phyloP scores from a whole-genome alignment of 2,329 filamentous ascomycete genomes.

The Aspergillus oerlinghausenensis region DNA sequence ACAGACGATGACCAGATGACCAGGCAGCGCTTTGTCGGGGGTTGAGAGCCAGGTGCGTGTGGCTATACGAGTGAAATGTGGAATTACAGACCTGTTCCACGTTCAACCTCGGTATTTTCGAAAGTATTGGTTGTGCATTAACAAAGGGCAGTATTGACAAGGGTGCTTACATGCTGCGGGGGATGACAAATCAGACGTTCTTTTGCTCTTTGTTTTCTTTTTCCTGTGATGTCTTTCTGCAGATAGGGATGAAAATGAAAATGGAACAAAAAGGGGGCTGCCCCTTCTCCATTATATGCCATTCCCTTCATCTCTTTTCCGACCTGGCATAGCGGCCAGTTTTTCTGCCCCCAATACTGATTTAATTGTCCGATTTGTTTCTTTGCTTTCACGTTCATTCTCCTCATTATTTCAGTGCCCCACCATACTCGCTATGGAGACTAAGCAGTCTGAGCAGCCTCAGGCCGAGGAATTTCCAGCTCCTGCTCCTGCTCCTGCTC shows the following conservation, averaged over 20 bases:
- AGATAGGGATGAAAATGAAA: neutral
- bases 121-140: no score
- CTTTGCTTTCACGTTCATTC: neutral
- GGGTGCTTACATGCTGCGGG: no score
- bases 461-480: neutral
- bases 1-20: constrained; percentile 10
- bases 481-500: neutral
- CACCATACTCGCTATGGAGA: neutral
- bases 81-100: no score
- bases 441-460: neutral
- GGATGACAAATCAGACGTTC: no score
- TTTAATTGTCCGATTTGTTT: neutral
- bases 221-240: neutral
- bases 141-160: no score
- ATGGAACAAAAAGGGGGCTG: neutral
- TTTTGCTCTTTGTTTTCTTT: neutral
- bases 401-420: neutral
- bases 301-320: neutral
- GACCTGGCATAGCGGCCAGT: neutral
- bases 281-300: neutral
- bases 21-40: neutral
- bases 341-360: neutral
- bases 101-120: no score
- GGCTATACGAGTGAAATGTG: neutral
- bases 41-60: no score